Conservation (phyloP, 495 filamentous ascomycete genomes). For the Mytilinidion resinicola region DNA sequence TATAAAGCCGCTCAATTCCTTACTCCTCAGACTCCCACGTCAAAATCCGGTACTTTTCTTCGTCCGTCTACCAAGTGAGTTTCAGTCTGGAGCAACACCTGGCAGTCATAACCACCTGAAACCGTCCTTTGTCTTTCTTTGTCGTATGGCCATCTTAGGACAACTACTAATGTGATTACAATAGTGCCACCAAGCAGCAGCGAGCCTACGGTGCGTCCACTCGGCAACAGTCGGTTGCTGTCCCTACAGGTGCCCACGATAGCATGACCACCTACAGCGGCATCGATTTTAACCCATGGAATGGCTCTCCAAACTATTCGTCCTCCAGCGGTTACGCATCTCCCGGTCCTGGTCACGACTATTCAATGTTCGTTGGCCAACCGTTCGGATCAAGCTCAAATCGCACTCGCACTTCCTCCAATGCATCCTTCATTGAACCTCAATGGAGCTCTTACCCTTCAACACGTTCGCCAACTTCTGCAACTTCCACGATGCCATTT, state of each 20-base stretch:
- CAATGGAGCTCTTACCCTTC: constrained; percentile 19
- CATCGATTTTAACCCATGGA: constrained; percentile 16
- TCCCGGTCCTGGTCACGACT: constrained; percentile 19
- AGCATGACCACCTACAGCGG: background rate
- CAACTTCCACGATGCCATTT: constrained; percentile 23
- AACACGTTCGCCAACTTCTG: constrained; percentile 22
- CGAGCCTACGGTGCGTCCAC: background rate
- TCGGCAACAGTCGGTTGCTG: constrained; percentile 1
- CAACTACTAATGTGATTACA: background rate
- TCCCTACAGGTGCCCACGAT: background rate
- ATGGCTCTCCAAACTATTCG: constrained; percentile 24
- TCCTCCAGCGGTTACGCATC: constrained; percentile 29
- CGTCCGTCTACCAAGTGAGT: constrained; percentile 29
- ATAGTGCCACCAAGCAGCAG: constrained; percentile 11
- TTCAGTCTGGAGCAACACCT: constrained; percentile 7
- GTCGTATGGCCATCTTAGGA: background rate
- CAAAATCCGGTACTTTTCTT: constrained; percentile 20
- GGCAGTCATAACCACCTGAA: background rate
- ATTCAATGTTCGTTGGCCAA: constrained; percentile 18
- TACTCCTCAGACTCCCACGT: constrained; percentile 28
- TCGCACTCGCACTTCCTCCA: constrained; percentile 28
- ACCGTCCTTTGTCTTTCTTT: constrained; percentile 17
- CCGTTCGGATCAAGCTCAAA: constrained; percentile 14
- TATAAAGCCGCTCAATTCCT: constrained; percentile 27
- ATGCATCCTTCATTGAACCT: constrained; percentile 25